Evolutionary conservation across 805 yeast genomes (phyloP).

Genomic region (Wickerhamomyces xylosicus): DNA sequence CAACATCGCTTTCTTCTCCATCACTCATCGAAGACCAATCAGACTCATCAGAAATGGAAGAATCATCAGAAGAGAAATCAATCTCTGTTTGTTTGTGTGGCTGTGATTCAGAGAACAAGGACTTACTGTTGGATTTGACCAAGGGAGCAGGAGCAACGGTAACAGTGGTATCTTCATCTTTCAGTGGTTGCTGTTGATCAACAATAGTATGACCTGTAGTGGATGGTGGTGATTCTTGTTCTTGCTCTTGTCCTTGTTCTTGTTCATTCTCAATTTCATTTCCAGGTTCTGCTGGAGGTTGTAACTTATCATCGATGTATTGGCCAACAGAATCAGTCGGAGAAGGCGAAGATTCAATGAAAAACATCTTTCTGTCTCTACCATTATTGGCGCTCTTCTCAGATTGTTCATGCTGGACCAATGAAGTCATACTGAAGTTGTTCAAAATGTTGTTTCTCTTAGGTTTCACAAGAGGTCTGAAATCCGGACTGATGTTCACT

Average conservation of each 20-base stretch:
- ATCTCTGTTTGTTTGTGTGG: slow-evolving; percentile 4
- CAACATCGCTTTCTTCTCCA: slow-evolving; percentile 20
- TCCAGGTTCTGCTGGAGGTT: slow-evolving; percentile 1
- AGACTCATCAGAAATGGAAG: slow-evolving; percentile 28
- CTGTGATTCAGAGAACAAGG: neutral
- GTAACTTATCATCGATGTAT: slow-evolving; percentile 2
- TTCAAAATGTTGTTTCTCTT: slow-evolving; percentile 17
- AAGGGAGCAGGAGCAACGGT: neutral
- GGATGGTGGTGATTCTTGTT: slow-evolving; percentile 2
- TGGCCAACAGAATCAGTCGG: slow-evolving; percentile 16
- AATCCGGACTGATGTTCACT: slow-evolving; percentile 17
- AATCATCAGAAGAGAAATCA: slow-evolving; percentile 29
- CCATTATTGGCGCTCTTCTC: neutral
- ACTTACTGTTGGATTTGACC: neutral
- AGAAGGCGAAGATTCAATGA: slow-evolving; percentile 22
- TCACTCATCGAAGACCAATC: slow-evolving; percentile 31
- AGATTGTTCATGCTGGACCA: slow-evolving; percentile 2
- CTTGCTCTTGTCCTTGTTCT: neutral
- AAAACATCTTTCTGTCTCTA: slow-evolving; percentile 19
- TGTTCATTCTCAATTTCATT: no score
- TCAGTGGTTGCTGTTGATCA: neutral
- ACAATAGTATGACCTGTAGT: neutral
- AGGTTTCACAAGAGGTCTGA: slow-evolving; percentile 6
- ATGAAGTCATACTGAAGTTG: slow-evolving; percentile 18
- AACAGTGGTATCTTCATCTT: neutral